phyloP scores from a whole-genome alignment of 2,329 filamentous ascomycete species.

The Rutstroemia sydowiana region DNA sequence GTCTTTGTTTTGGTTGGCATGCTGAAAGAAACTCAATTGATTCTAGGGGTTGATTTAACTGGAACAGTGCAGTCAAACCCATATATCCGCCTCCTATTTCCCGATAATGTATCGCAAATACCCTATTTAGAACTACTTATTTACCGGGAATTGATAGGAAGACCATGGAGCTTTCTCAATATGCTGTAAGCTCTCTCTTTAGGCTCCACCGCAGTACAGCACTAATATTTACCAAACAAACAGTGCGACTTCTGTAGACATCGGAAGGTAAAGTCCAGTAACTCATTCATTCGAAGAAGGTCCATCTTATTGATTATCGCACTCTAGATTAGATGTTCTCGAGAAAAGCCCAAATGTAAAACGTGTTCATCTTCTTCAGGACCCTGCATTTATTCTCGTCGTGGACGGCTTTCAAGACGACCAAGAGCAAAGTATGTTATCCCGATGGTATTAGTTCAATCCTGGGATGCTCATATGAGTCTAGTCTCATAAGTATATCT shows the following conservation, averaged over 20 bases:
- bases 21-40: no score
- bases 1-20: no score
- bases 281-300: not conserved
- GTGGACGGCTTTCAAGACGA: conserved; percentile 10
- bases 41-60: no score
- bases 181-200: not conserved
- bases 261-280: not conserved
- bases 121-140: no score
- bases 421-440: conserved; percentile 7
- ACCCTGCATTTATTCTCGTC: conserved; percentile 13
- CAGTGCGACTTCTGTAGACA: not conserved
- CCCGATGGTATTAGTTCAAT: no score
- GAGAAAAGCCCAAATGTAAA: conserved; percentile 11
- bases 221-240: not conserved
- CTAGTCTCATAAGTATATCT: no score
- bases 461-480: no score
- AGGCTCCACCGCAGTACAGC: not conserved
- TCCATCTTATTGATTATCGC: not conserved
- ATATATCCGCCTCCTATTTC: no score
- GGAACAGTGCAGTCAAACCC: no score
- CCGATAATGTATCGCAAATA: no score
- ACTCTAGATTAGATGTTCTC: conserved; percentile 9
- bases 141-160: no score
- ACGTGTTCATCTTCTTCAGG: conserved; percentile 10
- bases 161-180: not conserved